phyloP scores from a whole-genome alignment of 2,329 filamentous ascomycete genomes.

The Sporothrix phasma region DNA sequence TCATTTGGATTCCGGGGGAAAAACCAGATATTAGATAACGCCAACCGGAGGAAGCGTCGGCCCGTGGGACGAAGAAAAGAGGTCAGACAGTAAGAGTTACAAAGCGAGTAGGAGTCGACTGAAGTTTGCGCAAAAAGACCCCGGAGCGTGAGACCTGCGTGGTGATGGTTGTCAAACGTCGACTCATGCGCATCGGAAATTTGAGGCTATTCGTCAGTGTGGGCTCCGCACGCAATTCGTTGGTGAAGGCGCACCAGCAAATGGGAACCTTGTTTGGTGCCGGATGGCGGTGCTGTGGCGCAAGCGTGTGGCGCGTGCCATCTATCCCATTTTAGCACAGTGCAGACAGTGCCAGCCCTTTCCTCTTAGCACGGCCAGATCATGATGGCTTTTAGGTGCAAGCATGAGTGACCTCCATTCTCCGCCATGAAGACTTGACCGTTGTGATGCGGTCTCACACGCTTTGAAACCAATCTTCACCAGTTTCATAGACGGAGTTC shows the following conservation, averaged over 20 bases:
- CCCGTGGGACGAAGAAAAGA: not conserved
- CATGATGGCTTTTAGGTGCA: constrained; percentile 5
- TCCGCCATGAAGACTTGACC: not conserved
- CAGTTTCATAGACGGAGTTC: not conserved
- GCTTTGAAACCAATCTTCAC: not conserved
- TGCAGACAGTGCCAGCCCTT: not conserved
- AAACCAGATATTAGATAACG: not conserved
- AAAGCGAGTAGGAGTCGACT: not conserved
- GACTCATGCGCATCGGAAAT: constrained; percentile 9
- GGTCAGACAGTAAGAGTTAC: not conserved
- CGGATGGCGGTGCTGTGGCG: not conserved
- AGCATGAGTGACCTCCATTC: not conserved
- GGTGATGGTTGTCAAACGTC: not conserved
- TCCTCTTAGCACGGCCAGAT: not conserved
- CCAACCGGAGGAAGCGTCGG: not conserved
- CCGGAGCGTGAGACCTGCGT: not conserved
- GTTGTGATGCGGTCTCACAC: not conserved
- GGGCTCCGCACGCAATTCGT: constrained; percentile 7
- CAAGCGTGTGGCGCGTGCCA: not conserved
- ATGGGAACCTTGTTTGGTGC: not conserved
- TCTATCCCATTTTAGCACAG: not conserved
- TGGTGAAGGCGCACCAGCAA: not conserved
- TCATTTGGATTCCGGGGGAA: constrained; percentile 14
- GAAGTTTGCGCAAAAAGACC: not conserved
- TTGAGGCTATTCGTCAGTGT: constrained; percentile 11